Evolutionary conservation across 2,329 filamentous ascomycete genomes (phyloP), one percentile per base, ranked within the genome.

Genomic region (Fragosphaeria purpurea): DNA sequence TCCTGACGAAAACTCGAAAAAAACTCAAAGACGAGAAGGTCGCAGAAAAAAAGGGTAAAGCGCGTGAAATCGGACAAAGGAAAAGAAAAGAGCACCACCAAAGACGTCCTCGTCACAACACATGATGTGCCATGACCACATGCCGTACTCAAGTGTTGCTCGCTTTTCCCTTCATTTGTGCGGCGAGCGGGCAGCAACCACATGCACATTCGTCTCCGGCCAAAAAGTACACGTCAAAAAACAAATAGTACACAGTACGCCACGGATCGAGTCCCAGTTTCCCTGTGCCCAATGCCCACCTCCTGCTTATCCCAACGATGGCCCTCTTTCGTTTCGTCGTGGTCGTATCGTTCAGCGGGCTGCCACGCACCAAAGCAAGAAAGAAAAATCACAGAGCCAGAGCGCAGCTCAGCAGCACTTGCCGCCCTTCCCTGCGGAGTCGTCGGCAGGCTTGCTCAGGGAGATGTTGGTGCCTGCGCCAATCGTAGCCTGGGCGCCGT

Each of bases 371-470:
- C 22, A 22, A 22, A 22, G 22, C 37, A 34, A 12, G 13, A 43
- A 46, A 48, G 5, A 35, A 7, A 39, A 38, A 30, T 40, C 22
- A 57, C 57, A 41, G 35, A 37, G 11, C 7, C 35, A 7, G 35
- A 41, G 35, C 22, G 2, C 22, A 22, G 40, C 67, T 74, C 80
- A 91, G 71, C 87, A 93, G 73, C 88, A 93, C 68, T 86, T 86
- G 65, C 85, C 83, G 59, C 81, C 77, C 77, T 94, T 91, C 62
- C 80, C 76, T 61, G 86, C 79, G 48, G 72, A 71, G 62, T 88
- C 79, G 61, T 93, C 87, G 59, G 86, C 81, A 47, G 88, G 82
- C 72, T 91, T 88, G 77, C 82, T 91, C 63, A 95, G 85, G 58
- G 88, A 85, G 63, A 97, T 86, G 67, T 86, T 88, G 61, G 82